Conservation (phyloP, 352 stramenopile species). For the Phytophthora lateralis region DNA sequence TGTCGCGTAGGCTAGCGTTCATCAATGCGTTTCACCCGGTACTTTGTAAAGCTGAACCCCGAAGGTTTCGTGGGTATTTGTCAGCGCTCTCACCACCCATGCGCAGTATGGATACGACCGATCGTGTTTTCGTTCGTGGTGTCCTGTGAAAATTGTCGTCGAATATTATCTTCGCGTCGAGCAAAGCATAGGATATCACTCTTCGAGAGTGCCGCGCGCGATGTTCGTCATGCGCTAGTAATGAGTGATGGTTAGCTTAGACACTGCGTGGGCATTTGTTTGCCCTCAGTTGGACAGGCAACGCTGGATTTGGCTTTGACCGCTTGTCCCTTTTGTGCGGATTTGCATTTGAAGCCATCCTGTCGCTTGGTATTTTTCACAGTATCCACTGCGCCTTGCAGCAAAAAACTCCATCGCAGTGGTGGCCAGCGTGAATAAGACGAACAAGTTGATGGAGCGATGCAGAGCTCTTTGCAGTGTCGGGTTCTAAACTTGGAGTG, state of each 20-base stretch:
- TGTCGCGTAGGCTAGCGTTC: slow-evolving; percentile 5
- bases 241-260: slow-evolving; percentile 10
- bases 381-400: slow-evolving; percentile 4
- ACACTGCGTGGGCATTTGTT: not conserved
- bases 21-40: slow-evolving; percentile 15
- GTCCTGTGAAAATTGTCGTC: no score
- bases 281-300: not conserved
- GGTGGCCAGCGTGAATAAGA: not conserved
- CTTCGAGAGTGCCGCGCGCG: no score
- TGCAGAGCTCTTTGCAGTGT: not conserved
- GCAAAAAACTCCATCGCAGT: not conserved
- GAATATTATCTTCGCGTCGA: not conserved
- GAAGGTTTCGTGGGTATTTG: slow-evolving; percentile 1
- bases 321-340: not conserved
- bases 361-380: not conserved
- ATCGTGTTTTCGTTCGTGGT: not conserved
- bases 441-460: not conserved
- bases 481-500: not conserved
- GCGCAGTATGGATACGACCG: not conserved
- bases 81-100: not conserved
- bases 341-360: slow-evolving; percentile 1
- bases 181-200: not conserved
- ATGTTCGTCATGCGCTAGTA: not conserved
- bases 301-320: slow-evolving; percentile 14
- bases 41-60: not conserved